phyloP scores from a whole-genome alignment of 108 stramenopile genomes.

The Cyclotella cryptica region DNA sequence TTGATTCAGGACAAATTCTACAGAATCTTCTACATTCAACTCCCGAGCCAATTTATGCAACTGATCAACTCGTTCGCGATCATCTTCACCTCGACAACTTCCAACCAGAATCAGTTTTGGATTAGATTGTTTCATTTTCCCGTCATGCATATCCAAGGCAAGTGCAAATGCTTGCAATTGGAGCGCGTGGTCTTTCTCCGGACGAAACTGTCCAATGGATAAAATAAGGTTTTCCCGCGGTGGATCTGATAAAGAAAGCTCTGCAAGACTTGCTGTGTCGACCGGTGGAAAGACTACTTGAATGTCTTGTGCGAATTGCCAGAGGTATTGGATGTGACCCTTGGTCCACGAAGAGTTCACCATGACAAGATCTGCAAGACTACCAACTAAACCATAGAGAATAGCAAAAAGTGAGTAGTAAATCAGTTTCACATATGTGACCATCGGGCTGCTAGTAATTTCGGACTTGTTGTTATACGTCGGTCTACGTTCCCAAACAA shows the following conservation, averaged over 20 bases:
- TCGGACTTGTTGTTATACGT: conserved; percentile 82
- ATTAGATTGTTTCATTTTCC: conserved; percentile 25
- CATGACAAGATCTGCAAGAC: conserved; percentile 84
- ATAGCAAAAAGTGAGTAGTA: conserved; percentile 93
- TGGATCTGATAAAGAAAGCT: conserved; percentile 28
- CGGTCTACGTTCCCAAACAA: conserved; percentile 83
- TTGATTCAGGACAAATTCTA: conserved; percentile 91
- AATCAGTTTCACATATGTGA: conserved; percentile 78
- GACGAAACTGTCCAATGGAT: conserved; percentile 98
- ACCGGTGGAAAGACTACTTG: conserved; percentile 92
- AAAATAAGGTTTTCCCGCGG: conserved; percentile 69
- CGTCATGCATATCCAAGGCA: conserved; percentile 39
- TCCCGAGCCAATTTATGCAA: conserved; percentile 62
- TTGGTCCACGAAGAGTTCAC: conserved; percentile 98
- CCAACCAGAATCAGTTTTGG: conserved; percentile 91
- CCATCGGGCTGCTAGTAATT: conserved; percentile 57
- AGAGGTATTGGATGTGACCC: conserved; percentile 81
- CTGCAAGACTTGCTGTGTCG: conserved; percentile 65
- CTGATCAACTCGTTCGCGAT: conserved; percentile 72
- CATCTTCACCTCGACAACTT: conserved; percentile 89
- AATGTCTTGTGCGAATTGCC: conserved; percentile 62
- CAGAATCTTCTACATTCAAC: conserved; percentile 65
- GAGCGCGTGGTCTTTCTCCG: conserved; percentile 96
- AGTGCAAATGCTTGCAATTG: conserved; percentile 79
- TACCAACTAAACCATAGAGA: conserved; percentile 83